phyloP scores from a whole-genome alignment of 805 yeast genomes.

The Metschnikowia kofuensis region DNA sequence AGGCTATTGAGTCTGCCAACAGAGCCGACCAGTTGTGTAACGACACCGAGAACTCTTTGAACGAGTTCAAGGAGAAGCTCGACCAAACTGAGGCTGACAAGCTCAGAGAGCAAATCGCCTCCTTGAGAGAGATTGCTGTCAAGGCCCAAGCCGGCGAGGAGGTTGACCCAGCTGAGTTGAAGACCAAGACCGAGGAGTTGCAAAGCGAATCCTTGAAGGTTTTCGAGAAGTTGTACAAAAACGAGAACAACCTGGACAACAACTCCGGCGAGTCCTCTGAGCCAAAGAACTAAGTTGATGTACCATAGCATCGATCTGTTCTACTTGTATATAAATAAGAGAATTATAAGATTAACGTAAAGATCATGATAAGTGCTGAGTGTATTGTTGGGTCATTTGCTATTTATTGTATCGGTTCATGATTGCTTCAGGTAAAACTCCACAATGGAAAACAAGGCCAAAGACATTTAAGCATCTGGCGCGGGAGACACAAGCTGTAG shows the following conservation, averaged over 20 bases:
- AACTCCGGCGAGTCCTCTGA: slow-evolving; percentile 23
- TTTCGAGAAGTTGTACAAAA: slow-evolving; percentile 59
- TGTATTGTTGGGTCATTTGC: no score
- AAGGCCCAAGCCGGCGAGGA: slow-evolving; percentile 63
- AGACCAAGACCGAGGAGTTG: slow-evolving; percentile 70
- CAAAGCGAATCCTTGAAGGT: slow-evolving; percentile 73
- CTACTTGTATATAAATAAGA: slow-evolving; percentile 19
- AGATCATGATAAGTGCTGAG: not conserved
- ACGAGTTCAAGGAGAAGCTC: slow-evolving; percentile 46
- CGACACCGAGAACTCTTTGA: slow-evolving; percentile 48
- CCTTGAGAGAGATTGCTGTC: slow-evolving; percentile 57
- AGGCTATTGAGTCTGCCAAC: slow-evolving; percentile 81
- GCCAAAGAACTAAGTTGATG: slow-evolving; percentile 24
- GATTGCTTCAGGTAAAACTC: no score
- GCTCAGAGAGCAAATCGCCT: slow-evolving; percentile 28
- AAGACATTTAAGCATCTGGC: not conserved
- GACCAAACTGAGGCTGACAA: slow-evolving; percentile 46
- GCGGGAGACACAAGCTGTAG: not conserved
- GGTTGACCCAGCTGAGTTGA: slow-evolving; percentile 60
- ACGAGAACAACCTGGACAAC: slow-evolving; percentile 22
- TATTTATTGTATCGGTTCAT: no score
- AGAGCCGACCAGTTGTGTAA: slow-evolving; percentile 74
- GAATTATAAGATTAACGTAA: slow-evolving; percentile 8
- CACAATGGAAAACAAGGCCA: not conserved
- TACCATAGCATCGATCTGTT: slow-evolving; percentile 1